Evolutionary conservation across 768 basidiomycete genomes (phyloP).

Genomic region (Candolleomyces eurysporus): DNA sequence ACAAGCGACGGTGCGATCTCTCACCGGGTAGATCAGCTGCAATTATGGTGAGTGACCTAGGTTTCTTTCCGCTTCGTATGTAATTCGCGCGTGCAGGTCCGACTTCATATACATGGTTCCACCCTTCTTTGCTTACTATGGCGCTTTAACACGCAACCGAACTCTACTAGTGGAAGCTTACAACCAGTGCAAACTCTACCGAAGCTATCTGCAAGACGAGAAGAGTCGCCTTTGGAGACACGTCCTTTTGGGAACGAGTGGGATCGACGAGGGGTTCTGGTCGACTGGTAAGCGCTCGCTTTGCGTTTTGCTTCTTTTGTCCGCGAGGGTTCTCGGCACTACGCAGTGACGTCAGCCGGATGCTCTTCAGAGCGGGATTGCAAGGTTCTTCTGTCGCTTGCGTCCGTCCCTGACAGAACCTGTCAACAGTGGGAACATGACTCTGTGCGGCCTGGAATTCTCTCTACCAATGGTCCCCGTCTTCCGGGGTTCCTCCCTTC

Average conservation of each 20-base stretch:
- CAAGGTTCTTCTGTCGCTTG: no score
- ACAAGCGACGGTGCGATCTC: constrained; percentile 80
- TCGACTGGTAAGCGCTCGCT: constrained; percentile 55
- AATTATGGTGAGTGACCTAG: constrained; percentile 57
- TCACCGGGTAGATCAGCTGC: constrained; percentile 65
- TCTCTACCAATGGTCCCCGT: neutral
- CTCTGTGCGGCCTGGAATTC: no score
- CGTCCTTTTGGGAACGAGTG: constrained; percentile 53
- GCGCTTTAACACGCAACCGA: constrained; percentile 53
- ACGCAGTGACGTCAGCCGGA: neutral
- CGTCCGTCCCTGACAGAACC: no score
- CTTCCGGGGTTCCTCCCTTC: neutral
- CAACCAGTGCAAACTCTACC: constrained; percentile 70
- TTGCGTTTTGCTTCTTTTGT: neutral
- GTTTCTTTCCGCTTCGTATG: neutral
- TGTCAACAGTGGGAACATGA: no score
- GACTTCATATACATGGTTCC: constrained; percentile 87
- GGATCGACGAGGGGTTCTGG: constrained; percentile 72
- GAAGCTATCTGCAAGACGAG: constrained; percentile 57
- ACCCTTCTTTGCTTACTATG: constrained; percentile 86
- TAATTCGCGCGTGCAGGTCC: constrained; percentile 42
- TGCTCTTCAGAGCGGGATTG: no score
- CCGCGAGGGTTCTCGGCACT: neutral
- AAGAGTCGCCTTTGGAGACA: constrained; percentile 72
- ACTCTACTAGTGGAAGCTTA: constrained; percentile 63